Evolutionary conservation across 176 grass and related monocot species (phyloP).

Genomic region (Zea mays): Zm-B73-REFERENCE-NAM-5.0 NC_050096.1:60235001-60235500

Average conservation of each 20-base stretch:
- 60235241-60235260: slow-evolving; percentile 43
- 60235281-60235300: slow-evolving; percentile 70
- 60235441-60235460: slow-evolving; percentile 56
- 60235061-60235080: not conserved
- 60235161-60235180: not conserved
- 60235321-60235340: slow-evolving; percentile 73
- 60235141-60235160: slow-evolving; percentile 4
- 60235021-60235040: no score
- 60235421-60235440: slow-evolving; percentile 67
- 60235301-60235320: slow-evolving; percentile 77
- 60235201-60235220: slow-evolving; percentile 75
- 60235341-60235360: slow-evolving; percentile 45
- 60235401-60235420: slow-evolving; percentile 54
- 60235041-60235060: not conserved
- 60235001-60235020: no score
- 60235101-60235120: not conserved
- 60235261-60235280: slow-evolving; percentile 53
- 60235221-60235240: slow-evolving; percentile 55
- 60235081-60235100: not conserved
- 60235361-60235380: slow-evolving; percentile 63
- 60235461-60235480: slow-evolving; percentile 55
- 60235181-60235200: no score
- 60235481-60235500: slow-evolving; percentile 56
- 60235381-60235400: slow-evolving; percentile 68
- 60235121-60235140: not conserved